A percentile compares a stretch with the other conserved stretches of the same genome.
Evolutionary conservation across 2,329 filamentous ascomycete genomes (phyloP).

Genomic region (Beauveria sp.): DNA sequence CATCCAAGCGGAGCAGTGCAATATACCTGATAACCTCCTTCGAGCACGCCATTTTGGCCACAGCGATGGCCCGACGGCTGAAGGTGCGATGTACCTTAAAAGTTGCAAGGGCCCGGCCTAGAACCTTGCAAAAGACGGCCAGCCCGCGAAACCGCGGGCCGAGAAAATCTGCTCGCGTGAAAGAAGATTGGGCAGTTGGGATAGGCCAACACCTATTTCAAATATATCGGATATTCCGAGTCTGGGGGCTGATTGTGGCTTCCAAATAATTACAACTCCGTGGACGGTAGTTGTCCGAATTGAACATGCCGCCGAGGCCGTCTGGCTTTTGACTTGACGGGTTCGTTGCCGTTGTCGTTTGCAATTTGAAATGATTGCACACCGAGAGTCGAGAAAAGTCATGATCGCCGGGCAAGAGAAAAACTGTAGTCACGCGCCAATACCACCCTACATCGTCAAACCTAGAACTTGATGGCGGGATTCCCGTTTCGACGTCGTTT

Average conservation of each 20-base stretch:
- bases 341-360: not conserved
- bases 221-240: not conserved
- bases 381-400: not conserved
- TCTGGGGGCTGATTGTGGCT: not conserved
- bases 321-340: not conserved
- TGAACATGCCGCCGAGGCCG: not conserved
- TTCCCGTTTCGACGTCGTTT: not conserved
- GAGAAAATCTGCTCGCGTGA: not conserved
- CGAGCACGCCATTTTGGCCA: slow-evolving; percentile 4
- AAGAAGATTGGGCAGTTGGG: not conserved
- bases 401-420: not conserved
- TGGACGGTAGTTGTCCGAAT: not conserved
- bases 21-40: not conserved
- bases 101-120: not conserved
- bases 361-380: not conserved
- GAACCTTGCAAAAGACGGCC: not conserved
- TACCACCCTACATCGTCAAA: not conserved
- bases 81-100: not conserved
- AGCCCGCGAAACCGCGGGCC: not conserved
- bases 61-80: not conserved
- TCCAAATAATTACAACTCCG: not conserved
- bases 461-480: not conserved
- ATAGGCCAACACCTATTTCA: not conserved
- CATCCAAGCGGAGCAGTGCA: not conserved
- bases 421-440: not conserved